phyloP scores from a whole-genome alignment of 1,284 basidiomycete species.

The Cutaneotrichosporon spelunceum region DNA sequence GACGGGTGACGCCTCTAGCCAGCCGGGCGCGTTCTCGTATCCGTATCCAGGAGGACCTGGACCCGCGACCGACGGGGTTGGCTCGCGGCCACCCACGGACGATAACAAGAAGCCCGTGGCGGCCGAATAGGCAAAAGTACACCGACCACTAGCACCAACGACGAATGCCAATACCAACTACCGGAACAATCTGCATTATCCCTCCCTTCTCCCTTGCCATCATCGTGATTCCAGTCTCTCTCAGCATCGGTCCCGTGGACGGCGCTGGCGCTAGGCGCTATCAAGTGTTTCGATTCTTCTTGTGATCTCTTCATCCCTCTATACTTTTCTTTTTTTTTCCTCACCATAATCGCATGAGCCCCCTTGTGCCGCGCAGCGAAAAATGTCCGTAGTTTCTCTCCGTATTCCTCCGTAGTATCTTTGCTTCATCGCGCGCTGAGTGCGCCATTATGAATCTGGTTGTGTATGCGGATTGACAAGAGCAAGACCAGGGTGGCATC shows the following conservation, averaged over 20 bases:
- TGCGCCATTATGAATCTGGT: background rate
- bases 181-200: background rate
- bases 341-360: background rate
- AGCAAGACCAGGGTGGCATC: background rate
- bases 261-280: constrained; percentile 3
- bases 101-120: constrained; percentile 8
- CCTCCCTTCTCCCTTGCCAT: background rate
- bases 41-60: constrained; percentile 7
- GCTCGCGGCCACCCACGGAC: background rate
- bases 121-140: background rate
- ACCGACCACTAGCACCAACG: background rate
- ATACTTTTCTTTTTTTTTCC: background rate
- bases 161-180: background rate
- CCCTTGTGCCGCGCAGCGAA: background rate
- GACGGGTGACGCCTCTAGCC: constrained; percentile 13
- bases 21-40: constrained; percentile 8
- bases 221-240: constrained; percentile 2
- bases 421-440: background rate
- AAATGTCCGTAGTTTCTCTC: constrained; percentile 5
- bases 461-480: background rate
- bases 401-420: background rate
- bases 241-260: background rate
- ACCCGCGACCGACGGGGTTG: background rate
- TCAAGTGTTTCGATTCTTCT: background rate
- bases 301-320: background rate